Evolutionary conservation across 2,329 filamentous ascomycete species (phyloP).

Genomic region (Talaromyces sp.): DNA sequence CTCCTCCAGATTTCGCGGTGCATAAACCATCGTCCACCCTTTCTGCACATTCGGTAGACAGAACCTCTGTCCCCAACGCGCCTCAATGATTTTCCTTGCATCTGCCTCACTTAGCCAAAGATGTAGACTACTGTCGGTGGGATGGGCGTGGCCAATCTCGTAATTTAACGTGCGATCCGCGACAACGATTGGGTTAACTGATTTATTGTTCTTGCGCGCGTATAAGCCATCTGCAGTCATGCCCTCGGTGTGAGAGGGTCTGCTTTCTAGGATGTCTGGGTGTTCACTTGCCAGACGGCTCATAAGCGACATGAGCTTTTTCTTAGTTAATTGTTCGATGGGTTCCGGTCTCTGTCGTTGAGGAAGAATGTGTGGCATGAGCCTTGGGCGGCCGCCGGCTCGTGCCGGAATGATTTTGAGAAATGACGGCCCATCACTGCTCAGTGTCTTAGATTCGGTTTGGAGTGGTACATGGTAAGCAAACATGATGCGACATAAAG

Average conservation of each 20-base stretch:
- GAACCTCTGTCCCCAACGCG: slow-evolving; percentile 16
- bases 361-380: slow-evolving; percentile 17
- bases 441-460: slow-evolving; percentile 9
- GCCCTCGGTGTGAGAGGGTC: slow-evolving; percentile 7
- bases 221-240: slow-evolving; percentile 14
- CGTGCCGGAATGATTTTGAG: slow-evolving; percentile 1
- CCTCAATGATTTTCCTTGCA: slow-evolving; percentile 15
- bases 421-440: slow-evolving; percentile 9
- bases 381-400: slow-evolving; percentile 6
- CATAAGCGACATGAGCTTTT: neutral
- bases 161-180: neutral
- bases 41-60: neutral
- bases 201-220: neutral
- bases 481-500: slow-evolving; percentile 4
- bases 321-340: slow-evolving; percentile 7
- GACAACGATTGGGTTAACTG: slow-evolving; percentile 3
- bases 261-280: slow-evolving; percentile 8
- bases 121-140: slow-evolving; percentile 11
- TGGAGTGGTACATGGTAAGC: slow-evolving; percentile 16
- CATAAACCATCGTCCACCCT: slow-evolving; percentile 16
- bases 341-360: slow-evolving; percentile 10
- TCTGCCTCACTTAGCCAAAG: slow-evolving; percentile 14
- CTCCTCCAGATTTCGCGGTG: slow-evolving; percentile 11
- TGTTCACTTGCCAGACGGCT: slow-evolving; percentile 1
- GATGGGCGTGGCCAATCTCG: slow-evolving; percentile 14